phyloP scores from a whole-genome alignment of 768 basidiomycete genomes.

The Chalciporus sphaerocephalus region DNA sequence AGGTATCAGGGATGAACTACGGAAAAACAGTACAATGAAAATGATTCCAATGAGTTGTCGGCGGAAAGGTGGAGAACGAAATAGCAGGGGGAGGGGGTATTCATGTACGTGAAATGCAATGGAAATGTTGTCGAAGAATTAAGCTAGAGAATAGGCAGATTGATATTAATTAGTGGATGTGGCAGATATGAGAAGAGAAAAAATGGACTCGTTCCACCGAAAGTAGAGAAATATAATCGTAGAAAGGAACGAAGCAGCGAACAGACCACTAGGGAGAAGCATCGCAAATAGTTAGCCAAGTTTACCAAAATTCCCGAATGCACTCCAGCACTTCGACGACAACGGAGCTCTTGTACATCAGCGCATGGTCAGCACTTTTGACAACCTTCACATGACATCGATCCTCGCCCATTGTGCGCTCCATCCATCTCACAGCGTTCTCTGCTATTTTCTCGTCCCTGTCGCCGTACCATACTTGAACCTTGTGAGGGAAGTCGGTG shows the following conservation, averaged over 20 bases:
- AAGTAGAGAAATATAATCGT: constrained; percentile 7
- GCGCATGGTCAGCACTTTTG: constrained; percentile 82
- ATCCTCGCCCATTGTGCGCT: constrained; percentile 72
- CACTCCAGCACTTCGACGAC: constrained; percentile 82
- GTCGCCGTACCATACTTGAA: constrained; percentile 90
- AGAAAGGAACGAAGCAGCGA: constrained; percentile 18
- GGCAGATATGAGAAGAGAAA: neutral
- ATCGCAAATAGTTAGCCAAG: neutral
- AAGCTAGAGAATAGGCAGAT: constrained; percentile 5
- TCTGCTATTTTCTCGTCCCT: constrained; percentile 92
- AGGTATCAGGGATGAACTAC: constrained; percentile 24
- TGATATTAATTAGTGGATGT: constrained; percentile 10
- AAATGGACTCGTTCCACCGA: constrained; percentile 15
- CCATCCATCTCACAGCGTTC: constrained; percentile 90
- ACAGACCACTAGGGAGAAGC: neutral
- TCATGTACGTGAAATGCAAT: constrained; percentile 18
- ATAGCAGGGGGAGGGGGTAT: neutral
- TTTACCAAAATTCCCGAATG: constrained; percentile 53
- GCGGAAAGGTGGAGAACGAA: constrained; percentile 15
- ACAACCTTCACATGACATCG: constrained; percentile 78
- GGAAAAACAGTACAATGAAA: constrained; percentile 29
- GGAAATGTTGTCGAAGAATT: constrained; percentile 5
- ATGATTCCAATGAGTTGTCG: constrained; percentile 21
- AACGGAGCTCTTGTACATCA: constrained; percentile 89
- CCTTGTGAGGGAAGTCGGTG: constrained; percentile 65